These are phyloP conservation scores for Ceratobasidium sp. DNA, from an alignment of 1,284 basidiomycete species.

Conservation along the genomic window DNA sequence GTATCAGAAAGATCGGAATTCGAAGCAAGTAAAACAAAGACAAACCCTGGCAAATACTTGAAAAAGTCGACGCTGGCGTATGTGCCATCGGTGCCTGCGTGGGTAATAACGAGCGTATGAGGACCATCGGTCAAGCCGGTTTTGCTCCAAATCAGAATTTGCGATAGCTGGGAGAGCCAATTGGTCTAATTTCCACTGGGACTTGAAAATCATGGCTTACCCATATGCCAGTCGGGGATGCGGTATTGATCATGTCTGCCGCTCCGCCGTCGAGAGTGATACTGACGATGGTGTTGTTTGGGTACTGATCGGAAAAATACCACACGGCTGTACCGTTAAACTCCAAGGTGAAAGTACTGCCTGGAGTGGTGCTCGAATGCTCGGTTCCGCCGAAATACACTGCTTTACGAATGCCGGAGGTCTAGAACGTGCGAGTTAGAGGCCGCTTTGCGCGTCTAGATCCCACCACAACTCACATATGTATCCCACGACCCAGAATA, in stretches of 20 bases:
- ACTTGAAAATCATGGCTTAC: not conserved
- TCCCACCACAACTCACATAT: not conserved
- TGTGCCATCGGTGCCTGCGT: not conserved
- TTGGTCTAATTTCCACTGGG: not conserved
- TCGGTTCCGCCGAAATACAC: not conserved
- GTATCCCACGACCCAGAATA: not conserved
- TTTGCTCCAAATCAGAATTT: slow-evolving; percentile 19
- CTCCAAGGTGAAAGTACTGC: slow-evolving; percentile 1
- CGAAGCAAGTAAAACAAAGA: no score
- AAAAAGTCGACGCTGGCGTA: slow-evolving; percentile 27
- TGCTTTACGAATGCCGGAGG: no score
- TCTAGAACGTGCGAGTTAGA: no score
- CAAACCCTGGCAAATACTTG: slow-evolving; percentile 25
- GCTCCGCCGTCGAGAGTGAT: slow-evolving; percentile 21
- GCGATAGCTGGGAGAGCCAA: not conserved
- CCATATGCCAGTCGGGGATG: not conserved
- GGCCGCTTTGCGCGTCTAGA: no score
- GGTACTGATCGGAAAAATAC: slow-evolving; percentile 21
- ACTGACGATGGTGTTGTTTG: not conserved
- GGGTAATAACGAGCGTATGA: slow-evolving; percentile 15
- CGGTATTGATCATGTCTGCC: not conserved
- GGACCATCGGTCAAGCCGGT: not conserved
- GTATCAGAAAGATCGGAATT: no score
- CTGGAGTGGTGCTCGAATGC: not conserved
- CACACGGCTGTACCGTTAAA: slow-evolving; percentile 28